Percentiles rank a stretch among this genome's conserved stretches.
These are phyloP conservation scores for Metarhizium album DNA, from an alignment of 2,329 filamentous ascomycete genomes.

Conservation along the genomic window DNA sequence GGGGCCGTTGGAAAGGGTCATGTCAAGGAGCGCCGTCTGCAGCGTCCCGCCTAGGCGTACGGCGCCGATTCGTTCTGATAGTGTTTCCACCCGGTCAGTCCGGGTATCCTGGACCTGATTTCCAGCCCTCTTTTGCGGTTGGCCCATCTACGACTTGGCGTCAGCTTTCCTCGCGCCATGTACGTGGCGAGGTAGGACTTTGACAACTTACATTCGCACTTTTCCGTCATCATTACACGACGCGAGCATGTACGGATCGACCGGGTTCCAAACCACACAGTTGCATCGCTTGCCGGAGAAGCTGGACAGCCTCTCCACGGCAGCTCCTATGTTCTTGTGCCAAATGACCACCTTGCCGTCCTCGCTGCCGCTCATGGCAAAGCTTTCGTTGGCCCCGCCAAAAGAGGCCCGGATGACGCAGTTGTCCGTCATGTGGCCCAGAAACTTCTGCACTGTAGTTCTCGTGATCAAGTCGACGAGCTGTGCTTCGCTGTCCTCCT, in stretches of 20 bases:
- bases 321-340: slow-evolving; percentile 71
- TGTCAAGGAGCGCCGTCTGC: no score
- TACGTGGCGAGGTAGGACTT: no score
- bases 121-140: not conserved
- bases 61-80: not conserved
- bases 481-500: slow-evolving; percentile 64
- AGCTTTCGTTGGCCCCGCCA: slow-evolving; percentile 84
- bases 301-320: slow-evolving; percentile 65
- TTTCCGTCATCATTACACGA: slow-evolving; percentile 81
- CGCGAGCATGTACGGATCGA: slow-evolving; percentile 72
- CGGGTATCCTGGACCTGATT: not conserved
- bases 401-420: slow-evolving; percentile 76
- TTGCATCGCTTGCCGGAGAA: slow-evolving; percentile 68
- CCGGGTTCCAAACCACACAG: slow-evolving; percentile 80
- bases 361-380: slow-evolving; percentile 86
- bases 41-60: not conserved
- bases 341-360: slow-evolving; percentile 72
- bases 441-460: slow-evolving; percentile 61
- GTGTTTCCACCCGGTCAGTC: not conserved
- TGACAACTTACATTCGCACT: slow-evolving; percentile 65
- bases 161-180: not conserved
- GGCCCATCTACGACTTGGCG: not conserved
- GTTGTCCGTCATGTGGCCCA: slow-evolving; percentile 62
- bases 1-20: not conserved
- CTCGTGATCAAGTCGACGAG: slow-evolving; percentile 68